Base-by-base conservation (phyloP, 129 eudicot species). In the Cynara cardunculus region DNA sequence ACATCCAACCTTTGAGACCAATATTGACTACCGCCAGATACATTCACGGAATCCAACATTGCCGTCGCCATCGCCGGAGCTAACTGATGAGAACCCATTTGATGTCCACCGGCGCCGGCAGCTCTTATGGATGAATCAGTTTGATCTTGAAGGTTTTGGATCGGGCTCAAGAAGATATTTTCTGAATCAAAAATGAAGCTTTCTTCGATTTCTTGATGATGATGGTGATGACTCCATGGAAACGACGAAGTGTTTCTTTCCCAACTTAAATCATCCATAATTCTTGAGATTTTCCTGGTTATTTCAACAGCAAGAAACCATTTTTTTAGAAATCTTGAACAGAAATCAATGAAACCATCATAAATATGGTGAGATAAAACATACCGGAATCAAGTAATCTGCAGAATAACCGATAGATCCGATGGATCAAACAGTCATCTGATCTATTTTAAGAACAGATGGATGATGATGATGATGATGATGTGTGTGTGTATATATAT, bases 221-320 rank as follows among this genome's bases (percentile, higher is more conserved):
- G 89, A 69, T 82, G 77, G 35, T 56, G 76, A 77, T 56, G 86
- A 66, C 72, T 80, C 89, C 88, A 87, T 66, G 86, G 86, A 46
- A 84, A 78, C 0, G 87, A 56, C 0, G 87, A 28, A 65, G 31
- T 69, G 75, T 80, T 87, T 65, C 84, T 73, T 44, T 84, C 86
- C 91, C 93, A 89, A 19, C 77, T 72, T 66, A 88, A 80, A 73
- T 77, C 77, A 21, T 87, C 97, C 97, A 91, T 91, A 49, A 34
- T 25, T 82, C 35, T 18, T 79, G 1, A 9, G 3, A 19, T 24
- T 22, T 80, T 21, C 25, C 16, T 32, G 59, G 1, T 2, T 4
- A 6, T 59, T 77, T 71, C 59, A 71, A 71, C 18, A 71, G 26
- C 24, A 65, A 8, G 65, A 21, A 37, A 66, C 25, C 24, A 56